Conservation (phyloP, 2,329 filamentous ascomycete species). For the Sporothrix sp. region DNA sequence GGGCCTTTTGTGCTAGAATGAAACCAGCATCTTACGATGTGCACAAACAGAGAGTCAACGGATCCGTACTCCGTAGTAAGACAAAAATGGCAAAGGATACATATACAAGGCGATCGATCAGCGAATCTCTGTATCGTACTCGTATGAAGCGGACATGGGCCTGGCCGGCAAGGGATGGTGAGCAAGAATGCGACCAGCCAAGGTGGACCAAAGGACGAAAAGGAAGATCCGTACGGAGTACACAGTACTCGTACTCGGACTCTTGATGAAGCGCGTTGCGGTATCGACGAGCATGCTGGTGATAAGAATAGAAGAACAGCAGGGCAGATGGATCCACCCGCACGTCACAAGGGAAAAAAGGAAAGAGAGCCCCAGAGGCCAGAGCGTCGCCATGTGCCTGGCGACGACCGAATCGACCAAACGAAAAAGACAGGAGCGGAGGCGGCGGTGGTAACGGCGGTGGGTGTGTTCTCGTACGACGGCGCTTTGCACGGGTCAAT, state of each 20-base stretch:
- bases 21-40: no score
- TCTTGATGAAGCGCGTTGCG: background rate
- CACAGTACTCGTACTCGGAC: no score
- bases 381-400: conserved; percentile 13
- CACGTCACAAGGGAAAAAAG: conserved; percentile 5
- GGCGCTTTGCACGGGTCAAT: no score
- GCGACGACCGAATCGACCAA: background rate
- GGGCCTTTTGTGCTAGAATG: no score
- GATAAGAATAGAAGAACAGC: no score
- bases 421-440: background rate
- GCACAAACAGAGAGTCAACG: no score
- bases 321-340: background rate
- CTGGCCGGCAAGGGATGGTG: background rate
- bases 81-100: no score
- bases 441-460: background rate
- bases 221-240: no score
- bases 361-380: background rate
- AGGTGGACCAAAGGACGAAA: no score
- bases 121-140: no score
- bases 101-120: background rate
- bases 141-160: background rate
- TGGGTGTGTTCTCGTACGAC: no score
- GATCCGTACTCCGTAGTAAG: no score
- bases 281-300: background rate
- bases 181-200: background rate